Evolutionary conservation across 768 basidiomycete genomes (phyloP).

Genomic region (Leccinum subtestaceum): DNA sequence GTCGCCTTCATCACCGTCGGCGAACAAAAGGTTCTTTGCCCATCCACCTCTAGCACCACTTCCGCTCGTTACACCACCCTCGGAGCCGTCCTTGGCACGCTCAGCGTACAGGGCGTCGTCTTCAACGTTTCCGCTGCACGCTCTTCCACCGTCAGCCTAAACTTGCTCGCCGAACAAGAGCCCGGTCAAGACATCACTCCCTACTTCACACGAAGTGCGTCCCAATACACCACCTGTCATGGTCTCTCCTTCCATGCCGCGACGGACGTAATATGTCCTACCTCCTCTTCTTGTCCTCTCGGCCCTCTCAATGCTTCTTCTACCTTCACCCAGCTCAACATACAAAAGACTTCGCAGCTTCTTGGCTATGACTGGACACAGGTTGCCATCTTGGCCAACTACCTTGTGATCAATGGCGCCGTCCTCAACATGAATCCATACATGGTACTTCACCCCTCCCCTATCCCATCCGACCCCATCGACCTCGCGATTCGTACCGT

Average conservation of each 20-base stretch:
- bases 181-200: slow-evolving; percentile 91
- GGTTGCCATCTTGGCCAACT: slow-evolving; percentile 65
- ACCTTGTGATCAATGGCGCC: slow-evolving; percentile 87
- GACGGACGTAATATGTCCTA: slow-evolving; percentile 68
- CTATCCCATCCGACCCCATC: slow-evolving; percentile 71
- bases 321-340: slow-evolving; percentile 57
- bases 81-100: slow-evolving; percentile 55
- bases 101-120: slow-evolving; percentile 74
- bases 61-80: slow-evolving; percentile 48
- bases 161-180: slow-evolving; percentile 46
- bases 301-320: slow-evolving; percentile 51
- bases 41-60: slow-evolving; percentile 46
- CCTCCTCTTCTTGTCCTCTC: slow-evolving; percentile 62
- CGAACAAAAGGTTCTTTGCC: slow-evolving; percentile 89
- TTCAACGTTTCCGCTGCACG: slow-evolving; percentile 66
- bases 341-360: slow-evolving; percentile 62
- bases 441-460: slow-evolving; percentile 62
- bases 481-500: slow-evolving; percentile 82
- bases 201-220: slow-evolving; percentile 67
- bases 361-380: slow-evolving; percentile 94
- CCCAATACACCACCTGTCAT: slow-evolving; percentile 64
- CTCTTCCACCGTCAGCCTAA: slow-evolving; percentile 54
- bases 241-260: slow-evolving; percentile 67
- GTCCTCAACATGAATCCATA: slow-evolving; percentile 94
- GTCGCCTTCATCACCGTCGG: slow-evolving; percentile 95